A percentile compares a stretch with the other conserved stretches of the same genome.
phyloP scores from a whole-genome alignment of 2,329 filamentous ascomycete genomes.

The Fusarium ramigenum region DNA sequence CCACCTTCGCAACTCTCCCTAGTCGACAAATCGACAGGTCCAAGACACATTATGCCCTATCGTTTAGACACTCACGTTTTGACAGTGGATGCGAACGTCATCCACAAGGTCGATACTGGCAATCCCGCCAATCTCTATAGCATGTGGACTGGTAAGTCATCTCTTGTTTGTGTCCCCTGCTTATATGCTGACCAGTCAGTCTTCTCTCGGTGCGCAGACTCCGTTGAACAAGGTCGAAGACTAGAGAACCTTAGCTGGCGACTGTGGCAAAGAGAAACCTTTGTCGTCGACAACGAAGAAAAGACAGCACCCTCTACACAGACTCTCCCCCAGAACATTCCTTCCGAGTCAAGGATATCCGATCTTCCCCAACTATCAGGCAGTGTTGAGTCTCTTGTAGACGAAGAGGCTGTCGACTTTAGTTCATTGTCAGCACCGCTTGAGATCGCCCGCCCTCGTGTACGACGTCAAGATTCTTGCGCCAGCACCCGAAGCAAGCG shows the following conservation, averaged over 20 bases:
- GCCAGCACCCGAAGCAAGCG: constrained; percentile 75
- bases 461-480: constrained; percentile 76
- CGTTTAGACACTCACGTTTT: constrained; percentile 85
- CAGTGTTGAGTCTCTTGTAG: constrained; percentile 78
- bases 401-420: constrained; percentile 73
- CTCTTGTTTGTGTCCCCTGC: background rate
- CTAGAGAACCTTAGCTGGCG: constrained; percentile 97
- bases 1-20: constrained; percentile 43
- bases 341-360: constrained; percentile 52
- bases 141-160: constrained; percentile 92
- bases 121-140: constrained; percentile 94
- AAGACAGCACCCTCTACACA: constrained; percentile 57
- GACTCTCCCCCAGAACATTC: constrained; percentile 61
- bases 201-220: constrained; percentile 93
- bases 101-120: constrained; percentile 93
- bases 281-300: constrained; percentile 77
- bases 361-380: constrained; percentile 78
- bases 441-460: constrained; percentile 71
- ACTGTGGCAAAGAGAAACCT: constrained; percentile 84
- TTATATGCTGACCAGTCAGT: constrained; percentile 64
- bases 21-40: constrained; percentile 48
- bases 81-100: constrained; percentile 88
- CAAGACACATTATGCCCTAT: constrained; percentile 75
- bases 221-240: constrained; percentile 89
- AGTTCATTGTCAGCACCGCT: constrained; percentile 62